Evolutionary conservation across 495 filamentous ascomycete genomes (phyloP), one percentile per base, ranked within the genome.

Genomic region (Chaetomidium leptoderma): DNA sequence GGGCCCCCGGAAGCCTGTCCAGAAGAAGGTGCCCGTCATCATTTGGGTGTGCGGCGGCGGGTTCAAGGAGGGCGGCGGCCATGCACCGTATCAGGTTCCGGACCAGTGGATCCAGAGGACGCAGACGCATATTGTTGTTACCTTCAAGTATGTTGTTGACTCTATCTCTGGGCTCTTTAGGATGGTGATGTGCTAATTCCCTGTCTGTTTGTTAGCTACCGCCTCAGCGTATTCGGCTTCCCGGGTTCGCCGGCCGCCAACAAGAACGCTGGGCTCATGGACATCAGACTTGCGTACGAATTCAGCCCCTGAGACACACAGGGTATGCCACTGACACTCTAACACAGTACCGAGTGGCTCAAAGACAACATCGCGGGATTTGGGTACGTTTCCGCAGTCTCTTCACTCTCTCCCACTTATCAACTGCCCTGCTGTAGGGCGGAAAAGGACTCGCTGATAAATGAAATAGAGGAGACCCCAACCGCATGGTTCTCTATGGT

Each of bases 361-460:
- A 68, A 72, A 8, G 68, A 73, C 19, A 84, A 84, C 61, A 78
- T 83, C 47, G 70, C 66, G 59, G 75, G 60, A 7, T 86, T 85
- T 62, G 82, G 82, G 45, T 76, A 72, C 19, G 73, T 75, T 52
- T 63, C 66, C n/a, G 1, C 2, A 14, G 23, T 3, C 23, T 26
- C 42, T 13, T 44, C 10, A 13, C 42, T 11, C 4, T 44, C 21
- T 13, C 23, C 9, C 4, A 13, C 24, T 4, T 6, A 24, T 43
- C n/a, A 24, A 44, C 16, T 19, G 19, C 40, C 21, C 19, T 14
- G 23, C 7, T 44, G 10, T 14, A 9, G 19, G 40, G 11, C 21
- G 21, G n/a, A n/a, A n/a, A n/a, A n/a, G n/a, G 30, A 5, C 35
- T 16, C 35, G 35, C 35, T 37, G 14, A 37, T 8, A n/a, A 10